Percentiles rank a stretch among this genome's conserved stretches.
phyloP scores from a whole-genome alignment of 1,139 yeast species.

The Arxiozyma slooffiae region DNA sequence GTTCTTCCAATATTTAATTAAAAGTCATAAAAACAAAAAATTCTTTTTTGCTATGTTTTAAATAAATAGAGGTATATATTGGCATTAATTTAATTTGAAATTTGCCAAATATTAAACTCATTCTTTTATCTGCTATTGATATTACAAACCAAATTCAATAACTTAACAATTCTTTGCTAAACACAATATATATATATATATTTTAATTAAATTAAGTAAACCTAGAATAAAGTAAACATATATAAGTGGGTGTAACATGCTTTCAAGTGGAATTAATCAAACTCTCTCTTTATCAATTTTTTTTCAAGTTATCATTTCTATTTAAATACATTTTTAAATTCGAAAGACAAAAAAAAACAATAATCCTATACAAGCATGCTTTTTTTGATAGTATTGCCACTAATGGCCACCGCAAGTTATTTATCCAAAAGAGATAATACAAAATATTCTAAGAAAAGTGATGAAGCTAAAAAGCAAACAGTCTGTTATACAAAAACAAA shows the following conservation, averaged over 20 bases:
- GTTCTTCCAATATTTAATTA: background rate
- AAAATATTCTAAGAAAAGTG: background rate
- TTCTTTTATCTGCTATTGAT: background rate
- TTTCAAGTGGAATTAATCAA: too few relatives aligned
- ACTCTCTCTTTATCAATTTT: background rate
- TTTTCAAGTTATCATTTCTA: too few relatives aligned
- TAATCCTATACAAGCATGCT: background rate
- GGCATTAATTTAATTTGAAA: too few relatives aligned
- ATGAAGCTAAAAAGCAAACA: background rate
- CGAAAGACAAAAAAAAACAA: background rate
- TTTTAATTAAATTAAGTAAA: too few relatives aligned
- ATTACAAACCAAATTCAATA: too few relatives aligned
- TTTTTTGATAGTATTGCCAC: background rate
- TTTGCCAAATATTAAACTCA: background rate
- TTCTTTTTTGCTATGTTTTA: background rate
- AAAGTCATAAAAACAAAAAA: too few relatives aligned
- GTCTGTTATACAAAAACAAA: background rate
- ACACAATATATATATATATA: too few relatives aligned
- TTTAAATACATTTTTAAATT: too few relatives aligned
- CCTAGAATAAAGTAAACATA: background rate
- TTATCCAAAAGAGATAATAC: background rate
- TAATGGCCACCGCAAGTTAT: background rate
- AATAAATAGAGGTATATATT: too few relatives aligned
- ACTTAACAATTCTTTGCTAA: background rate
- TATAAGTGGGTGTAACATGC: background rate